A percentile compares a stretch with the other conserved stretches of the same genome.
phyloP scores from a whole-genome alignment of 1,139 yeast genomes.

The Diutina siamensis region DNA sequence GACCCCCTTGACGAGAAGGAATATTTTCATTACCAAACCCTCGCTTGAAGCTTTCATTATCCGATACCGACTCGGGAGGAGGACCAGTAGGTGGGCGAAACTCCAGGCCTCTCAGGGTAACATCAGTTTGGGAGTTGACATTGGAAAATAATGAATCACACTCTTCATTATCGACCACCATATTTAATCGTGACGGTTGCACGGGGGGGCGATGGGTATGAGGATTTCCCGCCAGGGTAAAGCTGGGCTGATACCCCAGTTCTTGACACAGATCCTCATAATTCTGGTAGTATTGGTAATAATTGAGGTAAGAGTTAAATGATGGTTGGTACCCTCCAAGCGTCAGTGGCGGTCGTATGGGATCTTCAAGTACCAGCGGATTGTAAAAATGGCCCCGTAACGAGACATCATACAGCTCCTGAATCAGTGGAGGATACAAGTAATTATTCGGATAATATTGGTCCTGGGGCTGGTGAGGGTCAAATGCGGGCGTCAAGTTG shows the following conservation, averaged over 20 bases:
- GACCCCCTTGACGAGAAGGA: background rate
- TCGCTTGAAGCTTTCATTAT: background rate
- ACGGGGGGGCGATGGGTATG: too few species aligned
- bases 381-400: background rate
- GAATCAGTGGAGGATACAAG: conserved; percentile 1
- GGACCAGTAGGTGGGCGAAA: background rate
- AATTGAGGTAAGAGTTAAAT: background rate
- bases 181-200: too few species aligned
- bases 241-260: too few species aligned
- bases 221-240: too few species aligned
- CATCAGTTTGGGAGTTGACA: too few species aligned
- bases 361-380: background rate
- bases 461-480: background rate
- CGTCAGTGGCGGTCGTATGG: background rate
- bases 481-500: background rate
- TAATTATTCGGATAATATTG: background rate
- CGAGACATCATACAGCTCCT: conserved; percentile 2
- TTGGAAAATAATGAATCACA: background rate
- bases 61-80: background rate
- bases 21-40: conserved; percentile 1
- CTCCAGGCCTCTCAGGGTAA: background rate
- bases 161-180: background rate
- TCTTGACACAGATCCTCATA: conserved; percentile 1
- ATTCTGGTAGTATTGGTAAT: conserved; percentile 1
- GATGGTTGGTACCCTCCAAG: background rate